Evolutionary conservation across 441 rosid species (phyloP).

Genomic region (Omphalea diandra): DNA sequence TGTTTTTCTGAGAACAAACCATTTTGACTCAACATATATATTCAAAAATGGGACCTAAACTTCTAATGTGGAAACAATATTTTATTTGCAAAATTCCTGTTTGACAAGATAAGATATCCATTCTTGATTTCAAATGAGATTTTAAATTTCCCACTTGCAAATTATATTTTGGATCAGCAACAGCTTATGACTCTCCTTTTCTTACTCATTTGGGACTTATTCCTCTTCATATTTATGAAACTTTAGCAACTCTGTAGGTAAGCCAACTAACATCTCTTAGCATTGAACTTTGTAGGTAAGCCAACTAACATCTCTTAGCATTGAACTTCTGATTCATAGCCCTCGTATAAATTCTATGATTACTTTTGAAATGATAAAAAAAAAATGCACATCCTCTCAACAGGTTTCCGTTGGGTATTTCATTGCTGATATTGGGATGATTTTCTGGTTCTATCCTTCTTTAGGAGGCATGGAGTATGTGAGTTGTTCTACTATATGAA

Average conservation of each 20-base stretch:
- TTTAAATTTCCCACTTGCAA: neutral
- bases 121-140: neutral
- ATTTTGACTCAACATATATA: neutral
- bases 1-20: neutral
- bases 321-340: neutral
- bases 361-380: constrained; percentile 39
- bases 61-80: neutral
- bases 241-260: neutral
- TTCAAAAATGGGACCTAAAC: neutral
- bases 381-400: neutral
- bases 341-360: neutral
- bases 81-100: neutral
- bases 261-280: neutral
- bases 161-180: neutral
- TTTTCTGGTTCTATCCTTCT: constrained; percentile 46
- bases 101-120: neutral
- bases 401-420: constrained; percentile 44
- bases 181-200: neutral
- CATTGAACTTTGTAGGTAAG: neutral
- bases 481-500: constrained; percentile 19
- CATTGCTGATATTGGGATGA: constrained; percentile 45
- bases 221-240: neutral
- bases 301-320: too few relatives aligned
- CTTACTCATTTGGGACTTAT: neutral
- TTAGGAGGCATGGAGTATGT: constrained; percentile 54